phyloP scores from a whole-genome alignment of 257 asterid genomes.

The Solanum piurae region DNA sequence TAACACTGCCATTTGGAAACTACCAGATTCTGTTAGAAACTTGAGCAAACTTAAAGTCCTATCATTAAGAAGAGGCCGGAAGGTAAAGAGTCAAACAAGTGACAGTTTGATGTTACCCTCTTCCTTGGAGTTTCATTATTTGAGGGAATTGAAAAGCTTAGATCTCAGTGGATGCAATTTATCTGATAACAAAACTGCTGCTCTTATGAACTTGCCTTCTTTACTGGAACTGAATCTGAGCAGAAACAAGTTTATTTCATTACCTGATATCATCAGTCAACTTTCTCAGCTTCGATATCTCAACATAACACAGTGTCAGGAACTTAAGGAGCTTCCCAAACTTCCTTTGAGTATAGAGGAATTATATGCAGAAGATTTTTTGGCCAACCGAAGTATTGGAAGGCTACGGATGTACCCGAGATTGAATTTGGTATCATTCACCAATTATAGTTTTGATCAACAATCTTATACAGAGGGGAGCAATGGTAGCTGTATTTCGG shows the following conservation, averaged over 20 bases:
- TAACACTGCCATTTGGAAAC: neutral
- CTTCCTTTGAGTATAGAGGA: neutral
- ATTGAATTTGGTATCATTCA: neutral
- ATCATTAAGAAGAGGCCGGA: neutral
- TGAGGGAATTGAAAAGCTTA: too few species aligned
- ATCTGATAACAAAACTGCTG: neutral
- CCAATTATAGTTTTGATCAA: too few species aligned
- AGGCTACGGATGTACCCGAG: rapidly evolving
- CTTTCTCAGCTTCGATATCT: neutral
- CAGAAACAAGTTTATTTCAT: neutral
- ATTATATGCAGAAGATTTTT: neutral
- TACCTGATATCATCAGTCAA: neutral
- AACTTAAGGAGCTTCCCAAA: neutral
- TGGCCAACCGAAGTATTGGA: neutral
- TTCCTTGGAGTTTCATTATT: rapidly evolving
- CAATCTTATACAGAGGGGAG: too few species aligned
- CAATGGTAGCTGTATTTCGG: too few species aligned
- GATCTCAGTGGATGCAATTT: too few species aligned
- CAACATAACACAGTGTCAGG: neutral
- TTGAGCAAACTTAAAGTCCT: neutral
- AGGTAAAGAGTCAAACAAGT: neutral
- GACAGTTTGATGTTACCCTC: rapidly evolving
- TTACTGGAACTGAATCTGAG: neutral
- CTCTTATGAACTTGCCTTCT: neutral
- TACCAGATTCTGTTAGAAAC: neutral